Base-by-base conservation (phyloP, 129 eudicot species). In the Centrapalus pauciflorus region DNA sequence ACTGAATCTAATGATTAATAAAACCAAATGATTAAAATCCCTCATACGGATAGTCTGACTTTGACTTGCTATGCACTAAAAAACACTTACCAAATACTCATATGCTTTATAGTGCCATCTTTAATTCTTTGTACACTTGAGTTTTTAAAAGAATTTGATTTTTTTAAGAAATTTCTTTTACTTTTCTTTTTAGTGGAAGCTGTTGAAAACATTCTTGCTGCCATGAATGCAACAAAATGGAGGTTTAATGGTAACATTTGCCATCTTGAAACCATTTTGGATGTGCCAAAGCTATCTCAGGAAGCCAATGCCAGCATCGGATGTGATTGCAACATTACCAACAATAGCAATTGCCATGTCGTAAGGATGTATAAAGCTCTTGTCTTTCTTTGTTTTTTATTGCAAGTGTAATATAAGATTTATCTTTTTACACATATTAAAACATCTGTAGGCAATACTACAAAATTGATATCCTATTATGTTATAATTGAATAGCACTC, bases 181-280 rank as follows among this genome's bases (percentile, higher is more conserved):
- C 27, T 56, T 62, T 49, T 11, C 56, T 4, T 20, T 56, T 30
- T 54, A 91, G 98, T 83, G 81, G 76, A 81, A 62, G 83, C 72
- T 74, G 85, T 91, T 45, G 78, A 54, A 72, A 76, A 75, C 58
- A 75, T 91, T 61, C 80, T 80, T 54, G 72, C 66, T 32, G 74
- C 76, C 7, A 85, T 91, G 96, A 95, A 95, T 16, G 86, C 98
- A 73, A 81, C 77, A 35, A 43, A 46, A 73, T 91, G 96, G 98
- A 75, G 72, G 70, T 83, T 88, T 32, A 38, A 85, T 75, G 81
- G 77, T 9, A 79, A 79, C n/a, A 38, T 66, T 57, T 91, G 98
- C 66, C 63, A 69, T 68, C 70, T 91, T 66, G 86, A 85, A 66
- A 64, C 6, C n/a, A 83, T 80, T 72, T 76, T 67, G 25, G 61